Base-by-base conservation (phyloP, 129 eudicot species). In the Pseudognaphalium luteoalbum region DNA sequence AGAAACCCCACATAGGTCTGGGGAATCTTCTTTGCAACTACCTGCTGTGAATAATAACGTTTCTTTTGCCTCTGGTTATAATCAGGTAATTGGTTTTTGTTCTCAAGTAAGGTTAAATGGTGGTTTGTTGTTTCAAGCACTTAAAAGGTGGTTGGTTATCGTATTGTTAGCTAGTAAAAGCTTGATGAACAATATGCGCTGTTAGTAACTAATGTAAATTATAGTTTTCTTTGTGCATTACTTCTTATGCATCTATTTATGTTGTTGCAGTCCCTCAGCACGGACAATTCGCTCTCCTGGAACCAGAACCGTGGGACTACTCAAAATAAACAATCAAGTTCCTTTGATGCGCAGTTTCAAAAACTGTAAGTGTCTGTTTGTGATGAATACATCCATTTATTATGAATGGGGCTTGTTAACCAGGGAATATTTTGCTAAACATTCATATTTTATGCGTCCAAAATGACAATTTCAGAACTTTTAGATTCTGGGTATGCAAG, bases 301-400 rank as follows among this genome's bases (percentile, higher is more conserved):
- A 83, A 85, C 81, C 88, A 77, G 85, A 83, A 70, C 76, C 41
- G 41, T 78, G 83, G 65, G 30, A 50, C 19, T 58, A 81, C 78
- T 78, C 85, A 82, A 79, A 80, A 73, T 68, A 75, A 66, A 72
- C 85, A 86, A 63, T 68, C 96, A 64, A 86, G 75, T 73, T 80
- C 90, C 47, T 50, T 77, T 44, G 90, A 86, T 68, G 77, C 78
- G 73, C 85, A 86, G 85, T 86, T 94, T 68, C 92, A 91, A 77
- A 91, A 94, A 70, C 79, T 94, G 98, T 94, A 83, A 94, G 98
- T 87, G 83, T 79, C 22, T 67, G 33, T 60, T 34, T 73, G 54
- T 47, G 67, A 52, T 33, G 39, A 74, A 20, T 42, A 2, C 29
- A 51, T 80, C 28, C 41, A 20, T 71, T 56, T 30, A 4, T 56